Base-by-base conservation (phyloP, 2,329 filamentous ascomycete genomes). In the Fusarium guadeloupense region DNA sequence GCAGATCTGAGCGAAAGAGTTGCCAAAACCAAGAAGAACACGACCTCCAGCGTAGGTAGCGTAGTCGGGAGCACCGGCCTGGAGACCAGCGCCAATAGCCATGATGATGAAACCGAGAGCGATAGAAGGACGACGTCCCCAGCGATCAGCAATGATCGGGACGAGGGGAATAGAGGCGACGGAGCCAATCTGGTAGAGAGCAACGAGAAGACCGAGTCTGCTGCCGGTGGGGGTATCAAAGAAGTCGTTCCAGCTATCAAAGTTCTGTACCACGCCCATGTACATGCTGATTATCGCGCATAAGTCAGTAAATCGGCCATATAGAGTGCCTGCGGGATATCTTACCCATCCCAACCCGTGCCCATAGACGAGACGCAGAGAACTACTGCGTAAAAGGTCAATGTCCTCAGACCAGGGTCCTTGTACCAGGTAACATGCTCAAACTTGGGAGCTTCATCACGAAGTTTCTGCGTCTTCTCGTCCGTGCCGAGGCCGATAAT, bases 1-100 rank as follows among this genome's bases (percentile, higher is more conserved):
- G 4, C 83, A 81, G 74, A 88, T 84, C 66, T 89, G 86, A 0
- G 86, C 79, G 37, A 89, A 76, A 31, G 83, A 85, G 76, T 88
- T 88, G 40, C 88, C 88, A 64, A 91, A 90, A 57, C 89, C 89
- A 37, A 78, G 71, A 14, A 73, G 65, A 39, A 76, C 74, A 20
- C 75, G 63, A 16, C 80, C 80, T 69, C 43, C 74, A 19, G 75
- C 79, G 66, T 71, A 72, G 44, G 80, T 77, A 17, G 77, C 77
- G 2, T 76, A 76, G 35, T 81, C 52, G 37, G 74, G 70, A 17
- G 76, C 75, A 35, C 80, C 81, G 9, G 74, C 51, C 19, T 59
- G 55, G 4, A 59, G 55, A 28, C 46, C 55, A 10, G 55, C 34
- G 1, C 55, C 55, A 9, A 59, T 59, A 46, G 81, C 72, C 80